Base-by-base conservation (phyloP, 176 grass and related monocot genomes). In the Cenchrus americanus region DNA sequence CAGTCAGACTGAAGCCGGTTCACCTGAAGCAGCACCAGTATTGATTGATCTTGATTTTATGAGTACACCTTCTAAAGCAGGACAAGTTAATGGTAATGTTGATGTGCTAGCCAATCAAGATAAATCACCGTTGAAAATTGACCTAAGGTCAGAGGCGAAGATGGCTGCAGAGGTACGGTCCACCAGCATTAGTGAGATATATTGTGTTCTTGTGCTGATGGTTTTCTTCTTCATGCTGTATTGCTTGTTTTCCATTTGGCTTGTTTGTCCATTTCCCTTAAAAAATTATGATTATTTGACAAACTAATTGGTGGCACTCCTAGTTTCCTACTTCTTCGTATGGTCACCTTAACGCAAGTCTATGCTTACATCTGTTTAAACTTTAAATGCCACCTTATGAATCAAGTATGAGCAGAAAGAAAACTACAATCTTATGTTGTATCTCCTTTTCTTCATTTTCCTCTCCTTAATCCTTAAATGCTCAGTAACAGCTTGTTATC, bases 101-200 rank as follows among this genome's bases (percentile, higher is more conserved):
- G 72, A 88, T 64, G 73, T 18, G 55, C 27, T 81, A 81, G 70
- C 76, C 14, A 88, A 81, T 64, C 76, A 81, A 83, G 86, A 86
- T 62, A 83, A 54, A 47, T 22, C 88, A 43, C 75, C 69, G 5
- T 62, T 78, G 81, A 46, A 48, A 76, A 55, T 88, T 83, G 89
- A 97, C 79, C 88, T 94, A 54, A 81, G 82, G 60, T 91, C 90
- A 69, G 95, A 94, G 74, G 92, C 92, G 41, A 94, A 89, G 77
- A 76, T 91, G 69, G 84, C 92, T 80, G 81, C 78, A 68, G 89
- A 93, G 89, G 93, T 93, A 87, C 27, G 69, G 71, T 73, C 69
- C 66, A 80, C 63, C 57, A 11, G 23, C 65, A 60, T 75, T 69
- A 3, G 17, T 80, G 37, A 37, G 53, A 75, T 74, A 61, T 18